Percentiles rank a stretch among this genome's conserved stretches.
phyloP scores from a whole-genome alignment of 768 basidiomycete species.

The Xerocomellus intermedius region DNA sequence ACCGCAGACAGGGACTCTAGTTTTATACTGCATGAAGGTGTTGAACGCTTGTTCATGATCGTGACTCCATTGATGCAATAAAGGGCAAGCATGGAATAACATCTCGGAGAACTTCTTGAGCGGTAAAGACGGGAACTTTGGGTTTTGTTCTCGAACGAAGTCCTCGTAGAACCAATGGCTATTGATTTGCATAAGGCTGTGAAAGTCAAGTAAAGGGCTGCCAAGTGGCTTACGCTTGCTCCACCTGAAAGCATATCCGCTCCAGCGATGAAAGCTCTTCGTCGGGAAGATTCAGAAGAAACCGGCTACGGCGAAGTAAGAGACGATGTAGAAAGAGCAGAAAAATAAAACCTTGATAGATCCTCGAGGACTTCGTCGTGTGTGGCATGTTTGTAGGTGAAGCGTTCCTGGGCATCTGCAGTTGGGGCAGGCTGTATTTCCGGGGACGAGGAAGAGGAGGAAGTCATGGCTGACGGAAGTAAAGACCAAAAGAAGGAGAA shows the following conservation, averaged over 20 bases:
- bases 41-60: slow-evolving; percentile 86
- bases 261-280: slow-evolving; percentile 90
- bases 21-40: slow-evolving; percentile 95
- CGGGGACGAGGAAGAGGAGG: slow-evolving; percentile 77
- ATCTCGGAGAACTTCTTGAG: slow-evolving; percentile 93
- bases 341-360: slow-evolving; percentile 66
- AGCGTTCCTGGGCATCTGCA: slow-evolving; percentile 38
- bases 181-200: slow-evolving; percentile 13
- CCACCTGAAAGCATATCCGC: slow-evolving; percentile 96
- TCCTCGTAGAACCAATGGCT: slow-evolving; percentile 99
- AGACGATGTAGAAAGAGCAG: slow-evolving; percentile 7
- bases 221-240: slow-evolving; percentile 81
- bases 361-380: slow-evolving; percentile 89
- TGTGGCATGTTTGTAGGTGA: slow-evolving; percentile 66
- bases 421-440: slow-evolving; percentile 57
- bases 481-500: slow-evolving; percentile 31
- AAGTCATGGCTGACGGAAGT: slow-evolving; percentile 52
- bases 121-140: slow-evolving; percentile 79
- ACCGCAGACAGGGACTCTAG: slow-evolving; percentile 94
- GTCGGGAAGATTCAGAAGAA: slow-evolving; percentile 93
- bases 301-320: slow-evolving; percentile 58
- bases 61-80: slow-evolving; percentile 78
- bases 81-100: slow-evolving; percentile 82
- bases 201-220: slow-evolving; percentile 7
- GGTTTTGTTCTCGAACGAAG: slow-evolving; percentile 90